Percentiles rank a stretch among this genome's conserved stretches.
Conservation (phyloP, 2,329 filamentous ascomycete species). For the Dryadomyces quercivorus region DNA sequence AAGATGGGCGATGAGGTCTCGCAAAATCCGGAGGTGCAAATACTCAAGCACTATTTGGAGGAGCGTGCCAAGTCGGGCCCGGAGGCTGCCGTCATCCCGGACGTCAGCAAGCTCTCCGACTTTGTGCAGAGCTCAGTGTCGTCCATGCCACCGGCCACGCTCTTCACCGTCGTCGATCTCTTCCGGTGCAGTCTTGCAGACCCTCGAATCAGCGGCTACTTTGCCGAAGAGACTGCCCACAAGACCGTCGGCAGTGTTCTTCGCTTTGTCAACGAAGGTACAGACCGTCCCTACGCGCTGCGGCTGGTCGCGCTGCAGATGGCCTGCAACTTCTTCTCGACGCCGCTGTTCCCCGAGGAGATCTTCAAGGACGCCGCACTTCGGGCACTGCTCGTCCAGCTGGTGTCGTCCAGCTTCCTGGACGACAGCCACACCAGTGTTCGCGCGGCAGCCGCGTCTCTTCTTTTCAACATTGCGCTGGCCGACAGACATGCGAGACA, state of each 20-base stretch:
- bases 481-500: conserved; percentile 41
- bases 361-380: conserved; percentile 41
- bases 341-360: conserved; percentile 55
- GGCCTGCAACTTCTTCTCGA: conserved; percentile 73
- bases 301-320: conserved; percentile 76
- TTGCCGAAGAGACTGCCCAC: conserved; percentile 62
- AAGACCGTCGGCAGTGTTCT: conserved; percentile 51
- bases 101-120: conserved; percentile 50
- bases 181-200: conserved; percentile 69
- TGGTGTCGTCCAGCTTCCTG: conserved; percentile 68
- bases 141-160: conserved; percentile 46
- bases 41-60: conserved; percentile 61
- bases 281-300: conserved; percentile 60
- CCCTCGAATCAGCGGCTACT: conserved; percentile 66
- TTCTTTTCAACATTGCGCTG: conserved; percentile 72
- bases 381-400: conserved; percentile 46
- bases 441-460: conserved; percentile 67
- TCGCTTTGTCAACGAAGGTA: conserved; percentile 35
- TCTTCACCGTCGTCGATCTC: conserved; percentile 80
- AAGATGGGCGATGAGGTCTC: conserved; percentile 52
- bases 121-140: conserved; percentile 46
- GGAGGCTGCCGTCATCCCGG: conserved; percentile 56
- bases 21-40: conserved; percentile 45
- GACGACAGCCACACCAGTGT: conserved; percentile 63
- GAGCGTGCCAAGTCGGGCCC: conserved; percentile 43